Conservation (phyloP, 805 yeast genomes). For the Clavispora phyllophila region DNA sequence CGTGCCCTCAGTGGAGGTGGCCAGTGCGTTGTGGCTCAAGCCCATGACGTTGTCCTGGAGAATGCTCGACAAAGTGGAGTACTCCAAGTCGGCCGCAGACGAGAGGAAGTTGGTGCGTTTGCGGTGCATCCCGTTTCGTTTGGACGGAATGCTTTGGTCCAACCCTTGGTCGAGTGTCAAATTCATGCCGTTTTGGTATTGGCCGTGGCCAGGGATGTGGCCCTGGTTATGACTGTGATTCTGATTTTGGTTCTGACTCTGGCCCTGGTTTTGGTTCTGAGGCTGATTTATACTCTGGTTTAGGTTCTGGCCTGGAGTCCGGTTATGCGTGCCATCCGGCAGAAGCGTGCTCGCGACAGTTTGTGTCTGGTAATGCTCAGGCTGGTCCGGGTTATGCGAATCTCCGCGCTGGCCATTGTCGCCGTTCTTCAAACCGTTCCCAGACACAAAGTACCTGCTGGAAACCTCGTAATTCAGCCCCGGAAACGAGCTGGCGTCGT, state of each 20-base stretch:
- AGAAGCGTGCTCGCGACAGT: background rate
- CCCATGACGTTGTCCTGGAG: constrained; percentile 43
- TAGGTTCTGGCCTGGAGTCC: background rate
- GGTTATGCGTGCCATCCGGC: background rate
- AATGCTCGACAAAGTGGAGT: constrained; percentile 62
- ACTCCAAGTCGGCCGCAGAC: constrained; percentile 69
- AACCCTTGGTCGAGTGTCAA: background rate
- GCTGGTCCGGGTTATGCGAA: too few species aligned
- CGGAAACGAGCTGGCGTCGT: background rate
- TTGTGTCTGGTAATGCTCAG: background rate
- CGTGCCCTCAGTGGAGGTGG: constrained; percentile 32
- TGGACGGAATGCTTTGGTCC: background rate
- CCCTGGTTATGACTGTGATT: background rate
- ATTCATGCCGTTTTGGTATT: background rate
- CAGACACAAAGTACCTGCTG: background rate
- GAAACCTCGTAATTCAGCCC: background rate
- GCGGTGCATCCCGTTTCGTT: background rate
- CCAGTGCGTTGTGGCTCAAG: constrained; percentile 15
- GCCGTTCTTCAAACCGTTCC: background rate
- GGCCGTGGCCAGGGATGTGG: background rate
- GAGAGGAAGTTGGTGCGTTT: constrained; percentile 50
- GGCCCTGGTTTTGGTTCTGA: background rate
- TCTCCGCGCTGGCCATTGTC: background rate
- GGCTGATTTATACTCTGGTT: too few species aligned
- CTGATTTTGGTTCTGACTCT: background rate